Conservation (phyloP, 176 grass and related monocot species). For the Lolium perenne region DNA sequence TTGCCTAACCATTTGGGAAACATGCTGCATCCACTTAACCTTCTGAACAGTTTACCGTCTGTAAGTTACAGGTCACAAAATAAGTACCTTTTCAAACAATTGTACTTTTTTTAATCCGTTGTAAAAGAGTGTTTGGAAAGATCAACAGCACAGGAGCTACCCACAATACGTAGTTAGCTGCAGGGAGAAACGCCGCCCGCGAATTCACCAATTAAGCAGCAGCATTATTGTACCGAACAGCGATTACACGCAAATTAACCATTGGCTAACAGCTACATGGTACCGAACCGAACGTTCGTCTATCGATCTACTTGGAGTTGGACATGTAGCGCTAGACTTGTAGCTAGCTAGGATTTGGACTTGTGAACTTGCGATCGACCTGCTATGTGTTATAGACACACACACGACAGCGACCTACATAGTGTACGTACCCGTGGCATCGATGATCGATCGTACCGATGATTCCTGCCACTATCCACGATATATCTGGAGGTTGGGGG, state of each 20-base stretch:
- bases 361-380: neutral
- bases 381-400: neutral
- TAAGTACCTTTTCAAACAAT: too few species aligned
- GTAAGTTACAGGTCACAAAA: too few species aligned
- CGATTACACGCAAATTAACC: neutral
- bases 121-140: too few species aligned
- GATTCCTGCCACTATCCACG: neutral
- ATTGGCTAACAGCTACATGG: neutral
- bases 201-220: too few species aligned
- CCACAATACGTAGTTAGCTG: too few species aligned
- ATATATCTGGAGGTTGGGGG: constrained; percentile 5
- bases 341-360: neutral
- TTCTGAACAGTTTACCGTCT: too few species aligned
- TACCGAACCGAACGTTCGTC: neutral
- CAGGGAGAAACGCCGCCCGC: too few species aligned
- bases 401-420: neutral
- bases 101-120: too few species aligned
- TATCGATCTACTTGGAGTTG: neutral
- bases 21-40: too few species aligned
- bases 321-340: neutral
- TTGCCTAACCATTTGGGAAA: neutral
- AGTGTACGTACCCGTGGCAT: neutral
- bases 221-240: too few species aligned
- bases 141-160: too few species aligned
- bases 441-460: neutral